Base-by-base conservation (phyloP, 2,329 filamentous ascomycete species). In the Polytolypa hystricis region DNA sequence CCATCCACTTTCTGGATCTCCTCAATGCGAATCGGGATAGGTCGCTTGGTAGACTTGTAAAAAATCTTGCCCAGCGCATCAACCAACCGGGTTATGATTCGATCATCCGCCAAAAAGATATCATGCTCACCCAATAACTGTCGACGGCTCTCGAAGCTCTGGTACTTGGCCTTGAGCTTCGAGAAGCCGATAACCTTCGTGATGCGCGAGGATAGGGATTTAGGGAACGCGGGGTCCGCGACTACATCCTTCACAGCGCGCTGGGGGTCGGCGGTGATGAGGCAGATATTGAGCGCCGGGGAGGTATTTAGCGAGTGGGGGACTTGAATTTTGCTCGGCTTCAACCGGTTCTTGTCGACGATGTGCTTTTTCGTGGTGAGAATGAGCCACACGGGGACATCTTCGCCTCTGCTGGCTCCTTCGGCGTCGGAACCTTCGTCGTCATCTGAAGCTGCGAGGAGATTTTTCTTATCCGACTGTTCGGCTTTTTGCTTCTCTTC, bases 61-160 rank as follows among this genome's bases (percentile, higher is more conserved):
- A 98, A 96, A 2, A 81, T 81, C 67, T 94, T 96, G 50, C 89
- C 91, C 9, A 98, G 76, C 2, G 79, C 68, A 46, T 75, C 73
- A 39, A 87, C 84, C 41, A 96, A 71, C 42, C 72, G 67, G 40
- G 72, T 74, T 43, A 78, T 65, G 38, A 98, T 82, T 33, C 91
- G 73, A 54, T 94, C 84, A 58, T 98, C 91, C 35, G 83, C 89
- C 39, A 98, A 71, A 66, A 98, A 96, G 39, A 96, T 67, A 57
- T 96, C 91, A 61, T 95, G 85, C 60, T 94, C 84, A 30, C 77
- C 68, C 44, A 81, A 74, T 23, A 98, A 73, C 60, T 91, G 84
- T 46, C 91, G 73, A 61, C 84, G 79, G 36, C 77, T 77, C 66
- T 98, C 91, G 62, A 84, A 98, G 42, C 82, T 76, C 67, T 82